Base-by-base conservation (phyloP, 208 protist species). In the Naegleria lovaniensis region DNA sequence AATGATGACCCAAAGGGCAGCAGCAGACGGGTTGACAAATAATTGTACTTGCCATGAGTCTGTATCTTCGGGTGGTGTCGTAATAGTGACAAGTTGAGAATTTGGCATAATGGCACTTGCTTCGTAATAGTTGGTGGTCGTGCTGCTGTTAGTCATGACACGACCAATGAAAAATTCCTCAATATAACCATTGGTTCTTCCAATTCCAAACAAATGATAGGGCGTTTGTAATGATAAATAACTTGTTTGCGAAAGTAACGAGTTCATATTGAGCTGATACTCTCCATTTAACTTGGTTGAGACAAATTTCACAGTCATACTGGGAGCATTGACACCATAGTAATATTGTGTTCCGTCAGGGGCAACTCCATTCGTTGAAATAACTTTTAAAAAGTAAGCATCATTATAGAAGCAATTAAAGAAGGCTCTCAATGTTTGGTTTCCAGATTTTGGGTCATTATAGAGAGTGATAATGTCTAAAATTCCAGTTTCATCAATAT, bases 111-210 rank as follows among this genome's bases (percentile, higher is more conserved):
- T 38, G 0, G 25, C 84, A 29, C 22, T 52, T 4, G 9, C 29
- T 33, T 19, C n/a, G 19, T 52, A 22, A n/a, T 55, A 88, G 6
- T 41, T 84, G 4, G 33, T 84, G 11, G 29, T 88, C 29, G 83
- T 85, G 29, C 16, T 41, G 83, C n/a, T 41, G 15, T 11, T 51
- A 11, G 11, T 36, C 5, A 19, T 0, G 0, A 25, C 36, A 6
- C 33, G 19, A 58, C 84, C 84, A 48, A 88, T 2, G 38, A 59
- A 88, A 13, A 88, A 88, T 51, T 88, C 41, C 41, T 88, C 84
- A 38, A 88, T 36, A 38, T 88, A 88, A 38, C 84, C 84, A 36
- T 52, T 58, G 0, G 84, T 88, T 88, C 84, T 88, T 39, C 84
- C 84, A 6, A 88, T 16, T 58, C 84, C 84, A 58, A 58, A 88